Base-by-base conservation (phyloP, 805 yeast species). In the Sungouiozyma intestinalis region DNA sequence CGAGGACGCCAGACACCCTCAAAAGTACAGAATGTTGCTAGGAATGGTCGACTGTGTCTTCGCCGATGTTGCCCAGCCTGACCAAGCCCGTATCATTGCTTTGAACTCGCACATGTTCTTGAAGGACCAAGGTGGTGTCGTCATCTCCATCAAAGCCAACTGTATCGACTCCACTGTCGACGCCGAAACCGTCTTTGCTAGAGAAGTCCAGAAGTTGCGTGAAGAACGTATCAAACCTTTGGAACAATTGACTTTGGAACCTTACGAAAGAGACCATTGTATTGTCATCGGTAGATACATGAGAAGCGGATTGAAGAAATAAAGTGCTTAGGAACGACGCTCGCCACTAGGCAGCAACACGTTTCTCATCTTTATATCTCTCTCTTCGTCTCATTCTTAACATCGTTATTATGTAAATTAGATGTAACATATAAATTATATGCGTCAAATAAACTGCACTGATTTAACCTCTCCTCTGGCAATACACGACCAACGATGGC, bases 1-100 rank as follows among this genome's bases (percentile, higher is more conserved):
- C 66, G 98, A 92, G 72, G 98, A 92, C 73, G 98, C 98, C 51
- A 88, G 98, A 76, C 98, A 92, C 73, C 98, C 98, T 63, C 98
- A 92, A 68, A 92, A 92, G 72, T 92, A 92, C 81, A 82, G 98
- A 76, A 92, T 92, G 98, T 77, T 92, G 59, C 75, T 92, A 50
- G 95, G 97, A 61, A 92, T 92, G 98, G 98, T 92, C 53, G 98
- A 92, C 69, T 85, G 79, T 64, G 97, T 92, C 48, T 92, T 92
- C 63, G 98, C 98, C 49, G 98, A 92, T 76, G 98, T 92, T 66
- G 98, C 98, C 53, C 98, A 92, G 75, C 98, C 98, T 36, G 98
- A 92, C 73, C 98, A 92, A 75, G 98, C 98, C 57, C 94, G 98
- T 83, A 92, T 92, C 65, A 90, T 92, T 67, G 98, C 97, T 41